Conservation (phyloP, 345 rosid genomes). For the Hibiscus mutabilis region DNA sequence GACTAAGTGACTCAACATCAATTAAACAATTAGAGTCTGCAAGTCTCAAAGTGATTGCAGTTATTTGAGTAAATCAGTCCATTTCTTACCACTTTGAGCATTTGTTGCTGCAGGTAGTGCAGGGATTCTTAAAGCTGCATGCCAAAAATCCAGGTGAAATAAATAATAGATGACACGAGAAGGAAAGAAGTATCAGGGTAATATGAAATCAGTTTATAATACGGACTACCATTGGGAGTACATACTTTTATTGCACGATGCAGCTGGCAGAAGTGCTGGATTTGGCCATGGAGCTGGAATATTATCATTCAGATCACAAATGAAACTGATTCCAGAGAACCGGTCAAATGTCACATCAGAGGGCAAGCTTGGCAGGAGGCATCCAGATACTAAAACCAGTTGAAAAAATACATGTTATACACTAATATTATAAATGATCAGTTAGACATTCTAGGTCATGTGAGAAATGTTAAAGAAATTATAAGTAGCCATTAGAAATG, state of each 20-base stretch:
- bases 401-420: constrained; percentile 13
- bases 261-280: constrained; percentile 42
- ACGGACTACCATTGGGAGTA: background rate
- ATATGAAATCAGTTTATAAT: background rate
- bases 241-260: constrained; percentile 73
- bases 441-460: background rate
- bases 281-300: constrained; percentile 94
- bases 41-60: background rate
- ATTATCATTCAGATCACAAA: constrained; percentile 93
- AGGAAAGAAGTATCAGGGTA: constrained; percentile 17
- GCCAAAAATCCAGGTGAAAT: background rate
- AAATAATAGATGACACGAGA: background rate
- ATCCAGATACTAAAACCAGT: constrained; percentile 58
- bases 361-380: constrained; percentile 93
- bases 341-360: constrained; percentile 86
- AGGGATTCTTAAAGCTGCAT: constrained; percentile 73
- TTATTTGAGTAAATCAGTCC: background rate
- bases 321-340: constrained; percentile 75
- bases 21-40: constrained; percentile 23
- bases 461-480: background rate
- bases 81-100: constrained; percentile 52
- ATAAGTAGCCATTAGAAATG: background rate
- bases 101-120: constrained; percentile 96
- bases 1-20: no score
- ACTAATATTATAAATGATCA: background rate